Percentiles rank a stretch among this genome's conserved stretches.
Evolutionary conservation across 2,329 filamentous ascomycete genomes (phyloP).

Genomic region (Arthrobotrys entomopaga): DNA sequence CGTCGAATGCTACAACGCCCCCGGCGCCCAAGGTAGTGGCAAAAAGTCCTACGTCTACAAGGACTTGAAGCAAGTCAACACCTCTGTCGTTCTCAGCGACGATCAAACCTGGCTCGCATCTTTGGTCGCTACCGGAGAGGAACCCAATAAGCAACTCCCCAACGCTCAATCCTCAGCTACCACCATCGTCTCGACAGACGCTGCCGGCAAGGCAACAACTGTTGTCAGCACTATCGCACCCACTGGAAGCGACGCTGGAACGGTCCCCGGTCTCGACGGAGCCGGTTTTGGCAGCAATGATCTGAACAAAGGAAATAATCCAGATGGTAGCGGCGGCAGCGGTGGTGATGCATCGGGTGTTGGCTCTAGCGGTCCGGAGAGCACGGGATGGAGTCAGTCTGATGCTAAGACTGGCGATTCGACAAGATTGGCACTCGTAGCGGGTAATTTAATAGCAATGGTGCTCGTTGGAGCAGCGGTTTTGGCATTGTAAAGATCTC

Average conservation of each 20-base stretch:
- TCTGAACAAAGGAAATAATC: conserved; percentile 58
- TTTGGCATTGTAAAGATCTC: conserved; percentile 31
- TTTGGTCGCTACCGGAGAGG: conserved; percentile 80
- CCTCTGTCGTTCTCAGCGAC: conserved; percentile 79
- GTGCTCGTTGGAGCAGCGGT: conserved; percentile 33
- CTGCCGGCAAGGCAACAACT: conserved; percentile 57
- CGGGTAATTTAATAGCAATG: conserved; percentile 41
- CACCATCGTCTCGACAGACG: conserved; percentile 43
- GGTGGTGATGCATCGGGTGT: conserved; percentile 60
- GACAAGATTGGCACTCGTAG: conserved; percentile 15
- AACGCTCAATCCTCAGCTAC: conserved; percentile 60
- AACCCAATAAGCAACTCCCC: conserved; percentile 70
- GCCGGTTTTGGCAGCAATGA: conserved; percentile 63
- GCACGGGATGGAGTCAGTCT: conserved; percentile 48
- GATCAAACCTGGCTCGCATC: conserved; percentile 80
- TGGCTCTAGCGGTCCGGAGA: conserved; percentile 48
- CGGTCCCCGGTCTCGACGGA: conserved; percentile 69
- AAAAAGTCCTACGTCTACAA: conserved; percentile 78
- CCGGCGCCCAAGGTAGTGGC: conserved; percentile 72
- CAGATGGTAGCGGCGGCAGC: conserved; percentile 55
- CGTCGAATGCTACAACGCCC: conserved; percentile 89
- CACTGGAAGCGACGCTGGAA: conserved; percentile 62
- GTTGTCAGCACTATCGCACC: conserved; percentile 59
- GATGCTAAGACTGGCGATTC: conserved; percentile 16
- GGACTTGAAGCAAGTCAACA: conserved; percentile 73